A percentile compares a stretch with the other conserved stretches of the same genome.
Evolutionary conservation across 176 grass and related monocot genomes (phyloP).

Genomic region (Eremochloa ophiuroides): DNA sequence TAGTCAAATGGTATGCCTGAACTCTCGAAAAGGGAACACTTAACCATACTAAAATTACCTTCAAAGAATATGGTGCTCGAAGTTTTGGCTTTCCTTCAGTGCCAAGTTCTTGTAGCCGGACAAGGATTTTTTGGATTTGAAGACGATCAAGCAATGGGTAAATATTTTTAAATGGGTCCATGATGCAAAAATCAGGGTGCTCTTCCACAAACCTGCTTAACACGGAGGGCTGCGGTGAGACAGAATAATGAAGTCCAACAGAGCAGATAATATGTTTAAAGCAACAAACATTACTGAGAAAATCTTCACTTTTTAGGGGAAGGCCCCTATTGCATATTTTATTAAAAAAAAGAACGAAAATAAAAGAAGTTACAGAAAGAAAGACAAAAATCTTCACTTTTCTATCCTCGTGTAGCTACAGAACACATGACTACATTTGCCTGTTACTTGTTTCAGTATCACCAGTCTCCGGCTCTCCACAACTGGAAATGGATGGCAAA

Average conservation of each 20-base stretch:
- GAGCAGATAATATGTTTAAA: neutral
- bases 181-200: constrained; percentile 48
- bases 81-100: constrained; percentile 45
- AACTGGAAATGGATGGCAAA: neutral
- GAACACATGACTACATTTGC: neutral
- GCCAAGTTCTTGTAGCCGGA: constrained; percentile 56
- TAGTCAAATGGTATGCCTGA: neutral
- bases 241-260: neutral
- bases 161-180: constrained; percentile 80
- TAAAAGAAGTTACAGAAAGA: no score
- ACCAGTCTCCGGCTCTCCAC: no score
- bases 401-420: neutral
- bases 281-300: neutral
- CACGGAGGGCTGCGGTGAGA: constrained; percentile 15
- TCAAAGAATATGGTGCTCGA: constrained; percentile 69
- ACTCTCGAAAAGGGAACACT: neutral
- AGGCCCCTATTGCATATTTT: no score
- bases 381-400: neutral
- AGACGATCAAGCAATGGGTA: constrained; percentile 84
- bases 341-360: no score
- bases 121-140: constrained; percentile 81
- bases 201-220: constrained; percentile 73
- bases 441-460: constrained; percentile 8
- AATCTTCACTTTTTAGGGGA: neutral
- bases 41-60: constrained; percentile 50